phyloP scores from a whole-genome alignment of 139 green algal species.

The Coelastrella sp. region DNA sequence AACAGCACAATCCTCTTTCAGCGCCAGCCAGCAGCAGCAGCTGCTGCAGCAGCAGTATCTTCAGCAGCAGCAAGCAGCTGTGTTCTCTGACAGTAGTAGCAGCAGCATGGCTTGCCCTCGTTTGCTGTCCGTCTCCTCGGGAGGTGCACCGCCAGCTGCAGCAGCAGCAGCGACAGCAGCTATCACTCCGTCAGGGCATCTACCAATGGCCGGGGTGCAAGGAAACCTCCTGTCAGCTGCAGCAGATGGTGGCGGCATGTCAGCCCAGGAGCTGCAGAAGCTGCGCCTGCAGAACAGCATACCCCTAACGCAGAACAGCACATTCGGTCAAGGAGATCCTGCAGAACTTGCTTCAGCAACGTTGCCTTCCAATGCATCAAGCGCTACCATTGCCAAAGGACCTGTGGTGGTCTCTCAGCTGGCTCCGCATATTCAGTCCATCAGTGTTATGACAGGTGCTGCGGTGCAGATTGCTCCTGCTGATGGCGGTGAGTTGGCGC shows the following conservation, averaged over 20 bases:
- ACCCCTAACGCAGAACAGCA: too few species aligned
- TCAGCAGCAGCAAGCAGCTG: neutral
- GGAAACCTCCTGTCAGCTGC: too few species aligned
- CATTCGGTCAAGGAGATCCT: too few species aligned
- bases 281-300: neutral
- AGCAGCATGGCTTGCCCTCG: neutral
- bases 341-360: neutral
- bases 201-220: too few species aligned
- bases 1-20: neutral
- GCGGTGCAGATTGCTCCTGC: neutral
- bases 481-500: neutral
- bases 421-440: neutral
- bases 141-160: too few species aligned
- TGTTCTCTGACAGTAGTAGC: neutral
- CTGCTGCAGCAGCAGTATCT: neutral
- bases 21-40: neutral
- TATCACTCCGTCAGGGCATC: neutral
- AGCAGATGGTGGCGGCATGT: neutral
- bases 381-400: neutral
- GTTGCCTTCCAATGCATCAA: neutral
- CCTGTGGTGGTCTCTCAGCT: neutral
- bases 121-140: neutral
- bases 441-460: neutral
- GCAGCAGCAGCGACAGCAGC: constrained; percentile 11
- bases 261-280: neutral